Evolutionary conservation across 805 yeast genomes (phyloP).

Genomic region (Jamesozyma piceae): DNA sequence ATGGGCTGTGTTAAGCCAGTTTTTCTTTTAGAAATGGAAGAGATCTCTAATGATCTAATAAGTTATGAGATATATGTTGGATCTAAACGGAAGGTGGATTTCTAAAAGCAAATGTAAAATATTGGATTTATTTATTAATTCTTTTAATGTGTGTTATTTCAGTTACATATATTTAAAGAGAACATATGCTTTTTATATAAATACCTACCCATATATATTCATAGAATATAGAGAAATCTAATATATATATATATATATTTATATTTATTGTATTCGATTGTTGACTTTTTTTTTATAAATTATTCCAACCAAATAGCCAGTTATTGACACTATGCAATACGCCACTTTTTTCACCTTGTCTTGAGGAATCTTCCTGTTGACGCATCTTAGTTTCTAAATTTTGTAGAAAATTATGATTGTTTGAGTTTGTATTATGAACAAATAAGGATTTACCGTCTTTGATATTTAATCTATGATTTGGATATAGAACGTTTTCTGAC

Average conservation of each 20-base stretch:
- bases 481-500: slow-evolving; percentile 4
- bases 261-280: not conserved
- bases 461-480: slow-evolving; percentile 29
- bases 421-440: slow-evolving; percentile 18
- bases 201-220: not conserved
- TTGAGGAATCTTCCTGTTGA: slow-evolving; percentile 16
- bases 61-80: slow-evolving; percentile 6
- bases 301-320: slow-evolving; percentile 50
- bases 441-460: slow-evolving; percentile 38
- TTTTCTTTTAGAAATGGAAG: slow-evolving; percentile 17
- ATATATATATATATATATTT: too few relatives aligned
- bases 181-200: not conserved
- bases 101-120: too few relatives aligned
- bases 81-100: slow-evolving; percentile 7
- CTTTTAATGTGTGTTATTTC: too few relatives aligned
- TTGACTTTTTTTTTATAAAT: slow-evolving; percentile 23
- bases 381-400: slow-evolving; percentile 25
- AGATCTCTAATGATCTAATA: not conserved
- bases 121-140: too few relatives aligned
- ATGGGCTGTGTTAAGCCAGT: slow-evolving; percentile 3
- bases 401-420: slow-evolving; percentile 21
- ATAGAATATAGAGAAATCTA: not conserved
- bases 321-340: slow-evolving; percentile 33
- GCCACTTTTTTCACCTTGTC: slow-evolving; percentile 12
- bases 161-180: not conserved